Evolutionary conservation across 2,329 filamentous ascomycete genomes (phyloP), one percentile per base, ranked within the genome.

Genomic region (Xylariales sp.): DNA sequence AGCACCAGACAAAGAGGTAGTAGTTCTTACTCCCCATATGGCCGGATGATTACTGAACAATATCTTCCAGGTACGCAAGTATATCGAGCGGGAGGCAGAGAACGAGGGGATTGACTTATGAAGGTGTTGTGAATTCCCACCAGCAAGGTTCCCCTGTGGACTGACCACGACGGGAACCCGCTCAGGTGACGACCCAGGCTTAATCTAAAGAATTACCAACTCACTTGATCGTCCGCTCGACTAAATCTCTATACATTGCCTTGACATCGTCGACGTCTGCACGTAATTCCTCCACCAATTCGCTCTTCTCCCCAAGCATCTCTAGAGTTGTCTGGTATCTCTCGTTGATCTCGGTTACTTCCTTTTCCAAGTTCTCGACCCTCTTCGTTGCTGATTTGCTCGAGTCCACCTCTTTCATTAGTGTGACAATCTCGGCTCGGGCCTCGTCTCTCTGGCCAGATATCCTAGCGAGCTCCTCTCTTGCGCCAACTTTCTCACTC

Each of bases 261-360:
- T 98, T 98, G 61, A 98, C 74, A 70, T 98, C 93, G 50, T 82
- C 73, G 40, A 98, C 86, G 70, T 97, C 93, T 10, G 86, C 84
- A 62, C 76, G 81, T 51, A 98, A 69, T 71, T 98, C 93, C 58
- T 95, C 89, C 2, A 95, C 90, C 57, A 85, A 70, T 71, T 98
- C 93, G 62, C 88, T 95, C 77, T 95, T 95, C 76, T 98, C 93
- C 2, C 93, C 93, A 43, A 98, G 68, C 80, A 97, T 84, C 68
- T 97, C 90, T 40, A 98, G 71, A 45, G 88, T 94, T 11, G 89
- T 93, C 59, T 95, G 82, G 60, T 97, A 95, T 54, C 91, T 75
- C 47, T 79, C 71, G 55, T 87, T 82, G 49, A 96, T 70, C 31
- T 79, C 77, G 20, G 66, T 68, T 37, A 95, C 69, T 51, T 88